Evolutionary conservation across 495 filamentous ascomycete species (phyloP).

Genomic region (Aspergillus incahuasiensis): DNA sequence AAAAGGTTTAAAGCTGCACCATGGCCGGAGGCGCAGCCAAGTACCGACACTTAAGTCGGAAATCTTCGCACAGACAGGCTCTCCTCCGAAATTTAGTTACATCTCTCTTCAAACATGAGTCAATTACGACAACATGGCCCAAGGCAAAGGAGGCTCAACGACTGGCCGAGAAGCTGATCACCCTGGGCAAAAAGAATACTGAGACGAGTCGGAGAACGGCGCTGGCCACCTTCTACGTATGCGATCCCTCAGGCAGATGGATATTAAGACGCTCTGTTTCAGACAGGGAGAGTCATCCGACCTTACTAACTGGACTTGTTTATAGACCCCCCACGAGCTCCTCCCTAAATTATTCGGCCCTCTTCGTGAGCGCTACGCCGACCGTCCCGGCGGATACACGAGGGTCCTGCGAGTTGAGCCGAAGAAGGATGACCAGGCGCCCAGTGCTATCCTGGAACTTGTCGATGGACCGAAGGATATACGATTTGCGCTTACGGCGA

Average conservation of each 20-base stretch:
- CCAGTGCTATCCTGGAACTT: constrained; percentile 88
- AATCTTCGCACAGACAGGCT: constrained; percentile 81
- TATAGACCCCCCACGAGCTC: constrained; percentile 57
- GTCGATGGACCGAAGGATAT: constrained; percentile 94
- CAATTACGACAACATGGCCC: constrained; percentile 88
- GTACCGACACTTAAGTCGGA: constrained; percentile 82
- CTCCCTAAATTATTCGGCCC: constrained; percentile 85
- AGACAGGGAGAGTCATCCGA: background rate
- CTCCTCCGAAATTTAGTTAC: constrained; percentile 95
- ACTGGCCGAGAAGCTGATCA: constrained; percentile 89
- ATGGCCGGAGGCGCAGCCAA: constrained; percentile 80
- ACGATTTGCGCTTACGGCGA: constrained; percentile 88
- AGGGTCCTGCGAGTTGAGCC: constrained; percentile 85
- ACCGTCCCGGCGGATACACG: constrained; percentile 90
- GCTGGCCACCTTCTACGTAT: constrained; percentile 75
- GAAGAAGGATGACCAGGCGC: constrained; percentile 68
- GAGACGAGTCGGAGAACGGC: constrained; percentile 65
- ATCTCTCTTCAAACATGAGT: constrained; percentile 88
- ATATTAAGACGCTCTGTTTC: no score
- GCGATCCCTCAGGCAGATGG: constrained; percentile 19
- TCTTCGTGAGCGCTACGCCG: constrained; percentile 70
- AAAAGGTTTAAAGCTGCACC: background rate
- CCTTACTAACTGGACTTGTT: background rate
- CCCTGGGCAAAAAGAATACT: constrained; percentile 85
- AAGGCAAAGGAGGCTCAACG: constrained; percentile 97